Conservation (phyloP, 2,329 filamentous ascomycete species). For the Zymoseptoria passerinii region DNA sequence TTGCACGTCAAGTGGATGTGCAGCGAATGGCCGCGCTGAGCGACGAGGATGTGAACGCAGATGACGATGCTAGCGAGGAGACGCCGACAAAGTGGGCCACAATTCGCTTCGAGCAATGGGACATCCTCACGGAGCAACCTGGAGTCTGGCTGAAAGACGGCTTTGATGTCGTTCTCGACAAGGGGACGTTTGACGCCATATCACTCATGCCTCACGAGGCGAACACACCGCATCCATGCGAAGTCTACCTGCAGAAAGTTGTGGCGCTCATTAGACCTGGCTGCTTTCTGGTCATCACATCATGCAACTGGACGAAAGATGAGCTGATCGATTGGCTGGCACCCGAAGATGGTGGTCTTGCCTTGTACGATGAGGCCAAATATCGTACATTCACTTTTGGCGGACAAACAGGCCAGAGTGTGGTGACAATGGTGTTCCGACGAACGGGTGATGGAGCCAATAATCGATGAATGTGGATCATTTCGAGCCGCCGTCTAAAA, state of each 20-base stretch:
- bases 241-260: conserved; percentile 65
- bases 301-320: conserved; percentile 94
- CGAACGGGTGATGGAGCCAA: background rate
- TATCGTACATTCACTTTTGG: conserved; percentile 88
- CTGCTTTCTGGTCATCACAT: conserved; percentile 77
- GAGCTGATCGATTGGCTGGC: conserved; percentile 78
- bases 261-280: conserved; percentile 59
- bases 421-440: conserved; percentile 77
- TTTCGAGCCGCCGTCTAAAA: background rate
- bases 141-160: conserved; percentile 53
- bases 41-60: conserved; percentile 18
- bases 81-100: conserved; percentile 7
- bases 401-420: conserved; percentile 77
- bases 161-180: conserved; percentile 92
- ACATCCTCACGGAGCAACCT: conserved; percentile 39
- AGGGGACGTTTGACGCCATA: conserved; percentile 95
- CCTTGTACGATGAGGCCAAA: conserved; percentile 58
- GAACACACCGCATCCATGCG: conserved; percentile 41
- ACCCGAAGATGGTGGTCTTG: conserved; percentile 41
- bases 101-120: conserved; percentile 46
- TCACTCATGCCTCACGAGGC: conserved; percentile 45
- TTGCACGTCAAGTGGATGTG: conserved; percentile 56
- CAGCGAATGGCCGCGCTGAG: conserved; percentile 9
- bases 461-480: background rate
- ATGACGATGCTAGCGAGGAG: conserved; percentile 11